Evolutionary conservation across 2,329 filamentous ascomycete genomes (phyloP), one percentile per base, ranked within the genome.

Genomic region (Didymella pomorum): DNA sequence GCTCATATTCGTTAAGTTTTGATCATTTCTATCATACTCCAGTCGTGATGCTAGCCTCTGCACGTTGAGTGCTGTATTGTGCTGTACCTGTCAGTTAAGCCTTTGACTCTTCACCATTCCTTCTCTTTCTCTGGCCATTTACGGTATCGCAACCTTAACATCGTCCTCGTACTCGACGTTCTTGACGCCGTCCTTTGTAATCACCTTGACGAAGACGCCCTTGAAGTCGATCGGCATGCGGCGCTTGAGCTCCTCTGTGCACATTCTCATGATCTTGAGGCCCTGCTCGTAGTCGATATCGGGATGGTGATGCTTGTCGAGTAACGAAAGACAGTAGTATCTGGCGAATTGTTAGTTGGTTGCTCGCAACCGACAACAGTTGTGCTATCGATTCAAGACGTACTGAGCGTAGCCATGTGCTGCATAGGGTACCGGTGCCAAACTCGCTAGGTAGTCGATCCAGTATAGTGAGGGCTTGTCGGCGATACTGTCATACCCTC

Each of bases 141-240:
- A 89, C 70, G 87, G 84, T 68, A 82, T 79, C 78, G 85, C 86
- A 35, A 90, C 87, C 58, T 89, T 80, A 78, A 87, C 88, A 80
- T 90, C 89, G 75, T 97, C 92, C 76, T 94, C 90, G 77, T 93
- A 96, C 64, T 92, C 87, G 71, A 96, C 86, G 71, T 95, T 92
- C 69, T 86, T 82, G 62, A 99, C 89, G 11, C 96, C 95, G 70
- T 98, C 92, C 82, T 96, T 96, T 62, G 93, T 97, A 72, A 99
- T 88, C 33, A 93, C 90, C 85, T 98, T 98, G 71, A 99, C 93
- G 52, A 88, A 71, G 71, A 97, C 91, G 37, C 95, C 95, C 85
- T 99, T 99, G 86, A 98, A 99, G 79, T 99, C 95, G 76, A 99
- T 93, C 60, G 95, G 95, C 84, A 99, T 86, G 80, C 96, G 87